Base-by-base conservation (phyloP, 306 rosid genomes). In the Vigna radiata region DNA sequence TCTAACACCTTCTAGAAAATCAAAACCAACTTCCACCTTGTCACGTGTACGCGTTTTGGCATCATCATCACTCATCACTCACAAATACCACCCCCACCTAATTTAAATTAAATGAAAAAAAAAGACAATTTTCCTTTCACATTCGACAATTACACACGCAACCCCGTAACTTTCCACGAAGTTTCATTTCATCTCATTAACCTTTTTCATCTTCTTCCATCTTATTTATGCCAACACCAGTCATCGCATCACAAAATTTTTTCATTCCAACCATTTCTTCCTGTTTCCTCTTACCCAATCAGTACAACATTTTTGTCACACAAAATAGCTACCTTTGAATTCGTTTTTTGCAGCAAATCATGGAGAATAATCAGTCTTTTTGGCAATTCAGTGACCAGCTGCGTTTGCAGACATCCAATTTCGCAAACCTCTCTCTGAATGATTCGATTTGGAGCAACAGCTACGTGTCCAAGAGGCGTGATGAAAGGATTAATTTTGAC, bases 361-460 rank as follows among this genome's bases (percentile, higher is more conserved):
- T 76, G 86, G 83, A 82, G 79, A 82, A 72, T 70, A 82, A 62
- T 15, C 76, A 91, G 7, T 87, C 93, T 0, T 95, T 96, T 63
- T 89, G 91, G 89, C 97, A 96, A 50, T 96, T 96, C 88, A 91
- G 98, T 77, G 99, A 96, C 13, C 93, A 92, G 82, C 96, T 96
- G 13, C 88, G 99, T 4, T 76, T 87, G 0, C 98, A 96, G 70
- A 72, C 87, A 0, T 69, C 96, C 1, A 88, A 71, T 47, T 71
- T 95, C 19, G 90, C 91, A 2, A 88, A 87, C 9, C 84, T 95
- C 0, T 92, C 97, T 2, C 65, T 89, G 33, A 95, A 95, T 48
- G 99, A 96, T 76, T 96, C 99, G 2, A 96, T 96, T 52, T 96
- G 99, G 99, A 80, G 99, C 83, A 87, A 54, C 84, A 88, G 87